Evolutionary conservation across 352 stramenopile species (phyloP).

Genomic region (Globisporangium middletonii): DNA sequence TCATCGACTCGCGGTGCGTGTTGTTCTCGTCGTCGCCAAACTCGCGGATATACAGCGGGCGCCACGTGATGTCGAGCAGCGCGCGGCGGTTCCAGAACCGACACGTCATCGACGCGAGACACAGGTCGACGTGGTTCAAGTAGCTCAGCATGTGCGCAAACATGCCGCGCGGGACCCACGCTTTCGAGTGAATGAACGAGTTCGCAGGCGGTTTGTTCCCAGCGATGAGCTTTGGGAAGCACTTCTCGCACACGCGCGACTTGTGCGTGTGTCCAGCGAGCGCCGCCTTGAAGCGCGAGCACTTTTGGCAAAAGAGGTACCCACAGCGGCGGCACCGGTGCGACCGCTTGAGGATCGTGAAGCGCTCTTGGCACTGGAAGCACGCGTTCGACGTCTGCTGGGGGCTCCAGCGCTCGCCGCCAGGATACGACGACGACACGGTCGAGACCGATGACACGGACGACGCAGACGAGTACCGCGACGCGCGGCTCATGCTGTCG

Average conservation of each 20-base stretch:
- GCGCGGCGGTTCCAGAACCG: constrained; percentile 84
- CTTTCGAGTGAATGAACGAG: constrained; percentile 84
- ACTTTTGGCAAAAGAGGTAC: constrained; percentile 80
- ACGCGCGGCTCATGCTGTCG: constrained; percentile 46
- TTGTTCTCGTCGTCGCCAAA: constrained; percentile 81
- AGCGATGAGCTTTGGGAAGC: constrained; percentile 79
- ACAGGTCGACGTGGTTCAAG: constrained; percentile 82
- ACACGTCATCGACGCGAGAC: constrained; percentile 80
- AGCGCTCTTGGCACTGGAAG: constrained; percentile 75
- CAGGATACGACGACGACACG: constrained; percentile 25
- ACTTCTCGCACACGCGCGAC: constrained; percentile 78
- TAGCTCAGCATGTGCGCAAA: constrained; percentile 87
- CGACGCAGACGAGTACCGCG: constrained; percentile 55
- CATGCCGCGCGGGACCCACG: constrained; percentile 77
- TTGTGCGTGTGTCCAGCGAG: constrained; percentile 79
- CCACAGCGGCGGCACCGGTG: constrained; percentile 78
- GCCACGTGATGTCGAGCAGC: constrained; percentile 81
- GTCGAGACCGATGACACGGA: constrained; percentile 30
- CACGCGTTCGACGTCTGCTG: constrained; percentile 68
- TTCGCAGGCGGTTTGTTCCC: constrained; percentile 70
- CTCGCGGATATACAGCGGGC: constrained; percentile 75
- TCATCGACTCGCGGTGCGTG: constrained; percentile 69
- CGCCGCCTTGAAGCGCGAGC: constrained; percentile 71
- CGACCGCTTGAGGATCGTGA: constrained; percentile 73
- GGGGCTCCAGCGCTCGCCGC: constrained; percentile 53